phyloP scores from a whole-genome alignment of 768 basidiomycete genomes.

The Mycena venus region DNA sequence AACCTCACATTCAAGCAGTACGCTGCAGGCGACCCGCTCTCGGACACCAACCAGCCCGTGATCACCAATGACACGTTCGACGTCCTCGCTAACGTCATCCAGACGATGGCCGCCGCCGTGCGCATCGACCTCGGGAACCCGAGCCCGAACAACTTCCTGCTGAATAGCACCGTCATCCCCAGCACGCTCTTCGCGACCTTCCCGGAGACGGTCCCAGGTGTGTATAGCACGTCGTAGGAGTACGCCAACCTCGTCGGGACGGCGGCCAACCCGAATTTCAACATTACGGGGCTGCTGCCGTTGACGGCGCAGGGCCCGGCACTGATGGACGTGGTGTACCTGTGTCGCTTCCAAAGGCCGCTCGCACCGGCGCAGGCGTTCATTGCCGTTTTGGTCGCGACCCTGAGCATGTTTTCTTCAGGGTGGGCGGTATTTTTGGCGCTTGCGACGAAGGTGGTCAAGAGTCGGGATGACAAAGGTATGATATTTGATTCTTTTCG shows the following conservation, averaged over 20 bases:
- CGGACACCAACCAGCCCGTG: conserved; percentile 15
- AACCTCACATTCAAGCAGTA: conserved; percentile 13
- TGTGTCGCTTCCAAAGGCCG: conserved; percentile 30
- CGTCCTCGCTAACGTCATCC: conserved; percentile 38
- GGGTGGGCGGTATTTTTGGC: not conserved
- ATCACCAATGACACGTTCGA: conserved; percentile 7
- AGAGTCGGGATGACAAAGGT: not conserved
- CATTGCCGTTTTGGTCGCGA: conserved; percentile 41
- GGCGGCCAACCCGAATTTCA: not conserved
- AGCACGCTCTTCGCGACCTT: not conserved
- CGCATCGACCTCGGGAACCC: conserved; percentile 45
- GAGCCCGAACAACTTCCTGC: conserved; percentile 44
- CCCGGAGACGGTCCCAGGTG: not conserved
- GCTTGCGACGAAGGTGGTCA: not conserved
- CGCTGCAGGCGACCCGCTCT: not conserved
- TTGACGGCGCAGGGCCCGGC: conserved; percentile 14
- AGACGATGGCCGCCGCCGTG: conserved; percentile 39
- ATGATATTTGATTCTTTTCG: not conserved
- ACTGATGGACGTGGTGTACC: conserved; percentile 23
- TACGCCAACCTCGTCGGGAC: conserved; percentile 8
- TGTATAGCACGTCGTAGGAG: not conserved
- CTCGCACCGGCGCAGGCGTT: conserved; percentile 29
- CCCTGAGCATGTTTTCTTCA: conserved; percentile 40
- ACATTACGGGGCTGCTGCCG: conserved; percentile 4
- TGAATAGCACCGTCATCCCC: conserved; percentile 24